Conservation (phyloP, 768 basidiomycete species). For the Plicaturopsis crispa region DNA sequence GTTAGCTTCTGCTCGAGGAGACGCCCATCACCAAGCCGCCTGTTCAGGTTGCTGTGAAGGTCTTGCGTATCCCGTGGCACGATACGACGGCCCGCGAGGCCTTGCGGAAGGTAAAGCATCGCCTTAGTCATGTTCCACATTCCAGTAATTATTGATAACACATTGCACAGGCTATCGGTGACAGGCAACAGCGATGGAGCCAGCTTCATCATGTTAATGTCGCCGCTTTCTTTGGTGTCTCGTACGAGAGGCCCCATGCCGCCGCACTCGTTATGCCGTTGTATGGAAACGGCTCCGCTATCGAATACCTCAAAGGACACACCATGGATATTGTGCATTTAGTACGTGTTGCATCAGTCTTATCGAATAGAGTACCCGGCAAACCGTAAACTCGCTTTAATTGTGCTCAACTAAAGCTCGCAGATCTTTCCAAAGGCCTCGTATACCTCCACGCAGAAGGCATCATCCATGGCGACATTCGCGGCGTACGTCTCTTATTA, state of each 20-base stretch:
- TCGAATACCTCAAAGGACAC: background rate
- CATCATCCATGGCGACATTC: slow-evolving; percentile 1
- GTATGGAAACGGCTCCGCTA: background rate
- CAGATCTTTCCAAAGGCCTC: background rate
- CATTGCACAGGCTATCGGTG: background rate
- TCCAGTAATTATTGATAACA: background rate
- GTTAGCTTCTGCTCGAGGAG: background rate
- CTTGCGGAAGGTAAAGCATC: background rate
- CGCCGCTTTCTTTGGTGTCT: background rate
- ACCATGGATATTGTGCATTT: background rate
- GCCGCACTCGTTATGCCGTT: background rate
- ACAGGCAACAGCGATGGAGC: too few relatives aligned
- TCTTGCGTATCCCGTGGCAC: background rate
- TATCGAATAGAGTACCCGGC: background rate
- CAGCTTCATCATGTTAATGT: background rate
- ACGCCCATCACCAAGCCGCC: background rate
- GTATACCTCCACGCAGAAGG: background rate
- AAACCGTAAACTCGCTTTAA: background rate
- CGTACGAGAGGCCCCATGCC: background rate
- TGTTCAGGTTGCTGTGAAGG: background rate
- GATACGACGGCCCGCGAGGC: background rate
- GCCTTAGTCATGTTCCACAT: background rate
- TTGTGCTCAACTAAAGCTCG: slow-evolving; percentile 1
- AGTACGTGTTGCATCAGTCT: background rate
- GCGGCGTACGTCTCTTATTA: background rate